Percentiles rank a stretch among this genome's conserved stretches.
Evolutionary conservation across 768 basidiomycete species (phyloP).

Genomic region (Tubosaeta sp.): DNA sequence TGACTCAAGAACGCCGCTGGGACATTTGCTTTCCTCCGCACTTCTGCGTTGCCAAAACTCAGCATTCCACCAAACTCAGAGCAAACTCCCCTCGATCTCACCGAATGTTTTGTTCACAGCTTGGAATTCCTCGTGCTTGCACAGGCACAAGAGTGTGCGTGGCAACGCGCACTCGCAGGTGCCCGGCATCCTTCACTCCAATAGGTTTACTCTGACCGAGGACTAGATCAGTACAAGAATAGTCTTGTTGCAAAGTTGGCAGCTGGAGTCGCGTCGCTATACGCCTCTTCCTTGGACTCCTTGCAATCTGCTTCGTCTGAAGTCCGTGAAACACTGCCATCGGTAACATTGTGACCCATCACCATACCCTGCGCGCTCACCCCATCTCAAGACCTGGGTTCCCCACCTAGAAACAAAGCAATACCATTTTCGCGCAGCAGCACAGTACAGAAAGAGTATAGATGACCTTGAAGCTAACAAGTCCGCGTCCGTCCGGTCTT

Average conservation of each 20-base stretch:
- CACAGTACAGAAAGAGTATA: slow-evolving; percentile 83
- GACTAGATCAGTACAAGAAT: slow-evolving; percentile 59
- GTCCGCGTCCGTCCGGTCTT: slow-evolving; percentile 33
- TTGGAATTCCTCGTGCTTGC: slow-evolving; percentile 81
- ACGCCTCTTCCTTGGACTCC: slow-evolving; percentile 44
- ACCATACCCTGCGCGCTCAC: slow-evolving; percentile 10
- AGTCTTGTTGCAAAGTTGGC: slow-evolving; percentile 80
- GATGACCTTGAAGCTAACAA: slow-evolving; percentile 80
- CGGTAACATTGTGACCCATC: slow-evolving; percentile 37
- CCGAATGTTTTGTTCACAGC: slow-evolving; percentile 52
- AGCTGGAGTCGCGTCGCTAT: slow-evolving; percentile 66
- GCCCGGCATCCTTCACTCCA: slow-evolving; percentile 5
- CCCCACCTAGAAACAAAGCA: slow-evolving; percentile 79
- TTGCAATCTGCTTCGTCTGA: slow-evolving; percentile 43
- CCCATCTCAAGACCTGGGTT: slow-evolving; percentile 54
- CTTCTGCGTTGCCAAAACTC: slow-evolving; percentile 52
- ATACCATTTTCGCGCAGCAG: slow-evolving; percentile 83
- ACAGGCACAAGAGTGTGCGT: slow-evolving; percentile 95
- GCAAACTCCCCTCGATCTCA: slow-evolving; percentile 63
- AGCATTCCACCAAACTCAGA: slow-evolving; percentile 44
- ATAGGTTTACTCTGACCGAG: neutral
- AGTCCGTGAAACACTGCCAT: slow-evolving; percentile 47
- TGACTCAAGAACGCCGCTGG: slow-evolving; percentile 65
- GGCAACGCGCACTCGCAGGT: slow-evolving; percentile 91
- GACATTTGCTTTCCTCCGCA: slow-evolving; percentile 55